These are phyloP conservation scores for Rosa rugosa DNA, from an alignment of 306 rosid genomes.

Conservation along the genomic window DNA sequence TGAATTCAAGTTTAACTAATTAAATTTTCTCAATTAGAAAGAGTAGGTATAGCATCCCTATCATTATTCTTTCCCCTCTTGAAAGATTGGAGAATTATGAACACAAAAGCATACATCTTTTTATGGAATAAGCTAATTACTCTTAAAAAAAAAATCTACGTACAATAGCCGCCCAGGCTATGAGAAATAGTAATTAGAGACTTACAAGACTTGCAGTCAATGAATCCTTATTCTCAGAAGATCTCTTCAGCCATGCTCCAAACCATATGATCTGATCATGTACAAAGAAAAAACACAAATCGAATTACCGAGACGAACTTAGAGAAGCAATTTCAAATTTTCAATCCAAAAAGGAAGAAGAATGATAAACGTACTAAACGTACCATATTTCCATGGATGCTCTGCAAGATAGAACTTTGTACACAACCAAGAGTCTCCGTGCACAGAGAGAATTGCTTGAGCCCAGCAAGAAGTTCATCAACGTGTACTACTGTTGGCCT, in stretches of 20 bases:
- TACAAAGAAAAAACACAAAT: conserved; percentile 2
- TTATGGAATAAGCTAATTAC: background rate
- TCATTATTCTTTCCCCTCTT: background rate
- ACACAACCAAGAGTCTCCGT: conserved; percentile 72
- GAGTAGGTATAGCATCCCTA: background rate
- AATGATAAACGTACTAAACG: background rate
- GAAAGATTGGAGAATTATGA: background rate
- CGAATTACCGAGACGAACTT: background rate
- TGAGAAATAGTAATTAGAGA: background rate
- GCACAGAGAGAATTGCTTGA: conserved; percentile 56
- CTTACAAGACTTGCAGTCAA: conserved; percentile 63
- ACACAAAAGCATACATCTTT: background rate
- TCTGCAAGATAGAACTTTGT: conserved; percentile 67
- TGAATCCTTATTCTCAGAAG: conserved; percentile 50
- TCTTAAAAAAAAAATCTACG: background rate
- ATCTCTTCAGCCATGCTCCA: conserved; percentile 74
- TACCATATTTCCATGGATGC: conserved; percentile 92
- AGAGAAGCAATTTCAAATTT: background rate
- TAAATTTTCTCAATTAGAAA: background rate
- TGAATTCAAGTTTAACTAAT: background rate
- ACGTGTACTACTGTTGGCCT: conserved; percentile 66
- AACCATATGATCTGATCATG: conserved; percentile 79
- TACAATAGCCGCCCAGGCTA: background rate
- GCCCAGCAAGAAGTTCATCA: conserved; percentile 58
- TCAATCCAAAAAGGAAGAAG: background rate